phyloP scores from a whole-genome alignment of 2,329 filamentous ascomycete species.

The Orbilia brochopaga region DNA sequence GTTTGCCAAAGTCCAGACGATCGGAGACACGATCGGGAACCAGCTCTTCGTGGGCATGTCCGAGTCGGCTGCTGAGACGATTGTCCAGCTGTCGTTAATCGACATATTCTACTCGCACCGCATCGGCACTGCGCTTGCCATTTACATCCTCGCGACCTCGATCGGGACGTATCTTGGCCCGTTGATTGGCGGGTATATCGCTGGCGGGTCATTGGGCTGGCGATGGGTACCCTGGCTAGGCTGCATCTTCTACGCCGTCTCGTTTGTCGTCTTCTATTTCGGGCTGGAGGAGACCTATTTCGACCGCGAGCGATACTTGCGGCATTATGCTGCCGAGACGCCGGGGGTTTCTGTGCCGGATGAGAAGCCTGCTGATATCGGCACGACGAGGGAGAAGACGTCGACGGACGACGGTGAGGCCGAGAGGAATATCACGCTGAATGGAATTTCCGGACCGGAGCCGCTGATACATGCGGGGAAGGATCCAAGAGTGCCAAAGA shows the following conservation, averaged over 20 bases:
- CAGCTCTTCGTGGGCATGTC: conserved; percentile 67
- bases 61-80: conserved; percentile 65
- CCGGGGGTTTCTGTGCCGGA: conserved; percentile 34
- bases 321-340: conserved; percentile 54
- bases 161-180: conserved; percentile 66
- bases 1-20: conserved; percentile 61
- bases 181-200: conserved; percentile 63
- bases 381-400: conserved; percentile 14
- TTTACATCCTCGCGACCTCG: conserved; percentile 66
- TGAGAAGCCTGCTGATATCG: conserved; percentile 43
- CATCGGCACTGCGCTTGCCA: conserved; percentile 63
- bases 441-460: conserved; percentile 46
- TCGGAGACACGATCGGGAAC: conserved; percentile 63
- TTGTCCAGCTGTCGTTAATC: conserved; percentile 65
- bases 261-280: conserved; percentile 63
- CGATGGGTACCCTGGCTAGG: conserved; percentile 65
- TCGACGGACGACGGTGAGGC: conserved; percentile 25
- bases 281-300: conserved; percentile 65
- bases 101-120: conserved; percentile 68
- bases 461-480: conserved; percentile 47
- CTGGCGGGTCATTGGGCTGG: conserved; percentile 62
- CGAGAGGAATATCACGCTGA: conserved; percentile 18
- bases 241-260: conserved; percentile 62
- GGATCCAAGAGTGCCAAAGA: conserved; percentile 58
- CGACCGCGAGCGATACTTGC: conserved; percentile 59